Conservation (phyloP, 371 early-diverging fungal genomes). For the Actinomucor elegans region DNA sequence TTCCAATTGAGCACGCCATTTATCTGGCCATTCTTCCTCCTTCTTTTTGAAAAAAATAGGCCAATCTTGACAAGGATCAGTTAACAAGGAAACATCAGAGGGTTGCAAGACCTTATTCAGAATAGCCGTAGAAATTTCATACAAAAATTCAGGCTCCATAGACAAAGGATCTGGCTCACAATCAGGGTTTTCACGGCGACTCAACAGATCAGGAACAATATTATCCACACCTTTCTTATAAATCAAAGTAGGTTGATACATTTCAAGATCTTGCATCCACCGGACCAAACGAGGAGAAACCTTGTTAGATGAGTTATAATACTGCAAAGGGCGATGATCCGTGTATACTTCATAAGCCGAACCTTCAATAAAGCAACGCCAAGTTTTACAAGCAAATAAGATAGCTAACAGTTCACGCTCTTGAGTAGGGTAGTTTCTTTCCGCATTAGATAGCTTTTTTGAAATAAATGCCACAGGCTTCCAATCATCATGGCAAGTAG, state of each 20-base stretch:
- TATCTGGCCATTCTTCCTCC: not conserved
- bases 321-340: constrained; percentile 29
- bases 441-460: no score
- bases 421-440: no score
- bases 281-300: constrained; percentile 5
- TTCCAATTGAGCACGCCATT: not conserved
- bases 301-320: constrained; percentile 1
- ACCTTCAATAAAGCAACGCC: constrained; percentile 24
- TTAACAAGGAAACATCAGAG: no score
- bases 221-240: constrained; percentile 31
- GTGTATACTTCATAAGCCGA: not conserved
- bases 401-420: constrained; percentile 35
- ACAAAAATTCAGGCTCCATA: not conserved
- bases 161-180: not conserved
- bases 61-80: not conserved
- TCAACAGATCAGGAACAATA: constrained; percentile 16
- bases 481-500: no score
- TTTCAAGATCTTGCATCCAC: constrained; percentile 31
- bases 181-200: constrained; percentile 12
- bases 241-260: constrained; percentile 29
- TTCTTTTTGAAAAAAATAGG: not conserved
- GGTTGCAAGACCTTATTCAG: no score
- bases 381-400: no score
- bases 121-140: no score
- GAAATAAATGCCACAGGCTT: no score